A percentile compares a stretch with the other conserved stretches of the same genome.
These are phyloP conservation scores for Pichia sp. DNA, from an alignment of 1,139 yeast species.

Conservation along the genomic window DNA sequence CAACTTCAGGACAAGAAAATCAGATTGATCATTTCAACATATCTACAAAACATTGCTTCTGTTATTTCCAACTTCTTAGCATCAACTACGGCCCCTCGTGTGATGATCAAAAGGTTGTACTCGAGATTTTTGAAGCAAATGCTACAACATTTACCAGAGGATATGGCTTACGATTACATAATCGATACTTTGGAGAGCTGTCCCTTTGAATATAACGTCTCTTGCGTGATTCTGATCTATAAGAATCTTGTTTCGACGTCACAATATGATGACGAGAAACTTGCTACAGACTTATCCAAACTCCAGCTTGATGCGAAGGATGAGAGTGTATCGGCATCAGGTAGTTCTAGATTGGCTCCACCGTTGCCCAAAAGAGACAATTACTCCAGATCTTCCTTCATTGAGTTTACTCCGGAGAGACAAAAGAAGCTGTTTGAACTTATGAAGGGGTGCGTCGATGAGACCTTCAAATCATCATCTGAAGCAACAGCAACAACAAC, in stretches of 20 bases:
- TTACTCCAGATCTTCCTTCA: constrained; percentile 25
- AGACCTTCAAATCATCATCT: no score
- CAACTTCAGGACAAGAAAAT: not conserved
- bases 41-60: constrained; percentile 39
- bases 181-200: constrained; percentile 60
- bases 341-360: no score
- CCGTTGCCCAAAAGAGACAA: constrained; percentile 19
- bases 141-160: constrained; percentile 50
- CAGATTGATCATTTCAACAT: constrained; percentile 25
- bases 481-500: no score
- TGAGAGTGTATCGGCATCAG: constrained; percentile 2
- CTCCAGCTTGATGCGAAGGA: not conserved
- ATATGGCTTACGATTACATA: constrained; percentile 51
- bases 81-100: not conserved
- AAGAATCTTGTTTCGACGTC: constrained; percentile 46
- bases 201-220: constrained; percentile 56
- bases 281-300: constrained; percentile 5
- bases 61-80: constrained; percentile 27
- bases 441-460: no score
- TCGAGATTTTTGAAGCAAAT: constrained; percentile 49
- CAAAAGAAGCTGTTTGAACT: no score
- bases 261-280: constrained; percentile 14
- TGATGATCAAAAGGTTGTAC: constrained; percentile 16
- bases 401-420: constrained; percentile 34
- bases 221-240: constrained; percentile 56